Evolutionary conservation across 805 yeast genomes (phyloP), one percentile per base, ranked within the genome.

Genomic region (Myxozyma neglecta): DNA sequence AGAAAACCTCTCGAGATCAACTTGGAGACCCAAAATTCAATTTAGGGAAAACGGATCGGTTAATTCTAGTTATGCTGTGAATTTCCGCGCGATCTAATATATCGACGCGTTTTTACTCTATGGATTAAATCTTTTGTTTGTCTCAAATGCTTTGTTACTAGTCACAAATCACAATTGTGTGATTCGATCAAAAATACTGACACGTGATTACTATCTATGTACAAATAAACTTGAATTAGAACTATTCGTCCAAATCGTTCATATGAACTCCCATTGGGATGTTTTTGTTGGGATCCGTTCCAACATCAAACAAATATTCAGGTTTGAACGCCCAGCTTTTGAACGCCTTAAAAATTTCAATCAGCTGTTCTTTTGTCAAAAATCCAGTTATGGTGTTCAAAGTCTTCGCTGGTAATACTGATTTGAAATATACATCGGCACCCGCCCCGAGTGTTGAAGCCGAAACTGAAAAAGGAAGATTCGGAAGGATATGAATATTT

Each of bases 271-370:
- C 36, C 37, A 24, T 32, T n/a, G 44, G 36, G 10, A 32, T 43
- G 32, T 36, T 36, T n/a, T 42, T 40, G 20, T 46, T 47, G 14
- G 32, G 16, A 46, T 73, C 77, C 43, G 77, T 81, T 54, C 76
- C 75, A 65, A 79, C 78, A 59, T 77, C 80, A 72, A 75, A 71
- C 67, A 76, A 71, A 59, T 75, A 72, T 59, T 76, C 81, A 0
- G 96, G 97, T 73, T 86, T 90, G 78, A 91, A 93, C 0, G 97
- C 94, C 98, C 97, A 93, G 13, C 75, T 70, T 46, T 77, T 79
- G 70, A 87, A 90, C 1, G 75, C 77, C 2, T 81, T 73, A 9
- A 85, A 77, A 6, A 92, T 70, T 6, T 72, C 66, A 6, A 77
- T 60, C 62, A 87, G 77, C n/a, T 90, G 93, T 0, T 81, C 82